Base-by-base conservation (phyloP, 257 asterid genomes). In the Solanum peruvianum region DNA sequence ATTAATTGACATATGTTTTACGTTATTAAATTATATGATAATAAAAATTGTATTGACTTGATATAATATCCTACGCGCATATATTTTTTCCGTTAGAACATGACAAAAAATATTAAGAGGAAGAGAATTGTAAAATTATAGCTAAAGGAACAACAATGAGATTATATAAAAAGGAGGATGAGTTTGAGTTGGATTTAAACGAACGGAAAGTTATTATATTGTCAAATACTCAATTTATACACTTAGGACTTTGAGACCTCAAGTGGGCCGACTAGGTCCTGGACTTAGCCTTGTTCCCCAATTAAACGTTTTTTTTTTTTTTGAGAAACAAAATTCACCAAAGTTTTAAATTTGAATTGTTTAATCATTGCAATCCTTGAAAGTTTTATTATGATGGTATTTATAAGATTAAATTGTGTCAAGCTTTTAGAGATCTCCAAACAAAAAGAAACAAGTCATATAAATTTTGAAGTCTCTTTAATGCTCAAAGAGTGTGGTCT, bases 51-150 rank as follows among this genome's bases (percentile, higher is more conserved):
- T 5, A 35, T 5, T 35, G 39, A 35, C 7, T 35, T 35, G 1
- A 4, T 35, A 0, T 35, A 5, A 35, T 6, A 35, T 0, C 1
- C 1, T 0, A 5, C 1, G 7, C 1, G 7, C 0, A 35, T 33
- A 3, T 0, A 33, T 33, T 3, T 33, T 33, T 33, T 35, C 1
- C 1, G 1, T 35, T 35, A 35, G 1, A 35, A 35, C 39, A 35
- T 35, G 7, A 35, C 39, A 35, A 35, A 35, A 35, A 35, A 35
- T 35, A 35, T 41, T 37, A 37, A 37, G 7, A 37, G 9, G 41
- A 37, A 37, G 2, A 37, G 41, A 8, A 2, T 41, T 9, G 2
- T 41, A 7, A 41, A 41, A 41, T 8, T 41, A 7, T 9, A 62
- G 88, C 75, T 87, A 70, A 70, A 12, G 16, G 77, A 70, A 35